A percentile compares a stretch with the other conserved stretches of the same genome.
Evolutionary conservation across 768 basidiomycete species (phyloP).

Genomic region (Termitomyces sp.): DNA sequence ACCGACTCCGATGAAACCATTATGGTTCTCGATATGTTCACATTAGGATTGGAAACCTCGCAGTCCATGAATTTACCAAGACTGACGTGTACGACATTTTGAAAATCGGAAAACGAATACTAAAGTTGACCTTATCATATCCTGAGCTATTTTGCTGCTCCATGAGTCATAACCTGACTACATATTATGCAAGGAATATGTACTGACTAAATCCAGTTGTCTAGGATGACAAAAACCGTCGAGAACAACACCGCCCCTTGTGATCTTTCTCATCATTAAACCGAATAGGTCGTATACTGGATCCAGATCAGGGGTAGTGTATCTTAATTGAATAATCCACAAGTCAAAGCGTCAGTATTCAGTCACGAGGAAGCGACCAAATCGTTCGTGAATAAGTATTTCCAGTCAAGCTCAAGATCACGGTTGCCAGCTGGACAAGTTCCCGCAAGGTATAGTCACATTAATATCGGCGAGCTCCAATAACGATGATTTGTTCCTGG

Average conservation of each 20-base stretch:
- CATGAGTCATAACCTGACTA: background rate
- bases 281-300: background rate
- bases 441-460: background rate
- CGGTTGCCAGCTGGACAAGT: background rate
- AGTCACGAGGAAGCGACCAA: background rate
- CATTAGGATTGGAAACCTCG: background rate
- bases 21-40: background rate
- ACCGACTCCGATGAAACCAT: background rate
- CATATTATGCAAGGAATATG: background rate
- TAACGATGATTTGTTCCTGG: background rate
- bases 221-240: background rate
- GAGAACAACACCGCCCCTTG: background rate
- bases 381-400: background rate
- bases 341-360: background rate
- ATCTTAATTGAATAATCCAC: background rate
- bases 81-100: background rate
- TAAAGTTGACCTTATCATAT: background rate
- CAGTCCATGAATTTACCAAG: background rate
- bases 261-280: background rate
- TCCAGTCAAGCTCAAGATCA: background rate
- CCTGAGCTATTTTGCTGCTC: background rate
- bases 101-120: background rate
- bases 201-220: background rate
- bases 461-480: background rate
- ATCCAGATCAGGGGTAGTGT: conserved; percentile 4